These are phyloP conservation scores for Microsporum ferrugineum DNA, from an alignment of 2,329 filamentous ascomycete species.

Conservation along the genomic window DNA sequence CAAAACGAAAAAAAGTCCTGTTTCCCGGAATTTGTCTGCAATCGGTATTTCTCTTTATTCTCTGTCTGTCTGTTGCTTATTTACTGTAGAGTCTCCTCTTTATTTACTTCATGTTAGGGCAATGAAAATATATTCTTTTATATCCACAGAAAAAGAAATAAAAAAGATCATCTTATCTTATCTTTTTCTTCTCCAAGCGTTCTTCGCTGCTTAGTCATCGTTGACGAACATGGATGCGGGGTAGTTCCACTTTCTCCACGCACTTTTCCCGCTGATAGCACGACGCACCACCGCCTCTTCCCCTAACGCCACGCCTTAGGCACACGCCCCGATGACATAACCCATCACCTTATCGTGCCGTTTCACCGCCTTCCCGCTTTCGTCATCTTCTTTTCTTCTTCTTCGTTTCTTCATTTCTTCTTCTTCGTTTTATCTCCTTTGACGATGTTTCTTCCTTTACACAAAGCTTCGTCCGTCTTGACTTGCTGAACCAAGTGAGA, in stretches of 20 bases:
- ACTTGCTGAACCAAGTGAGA: neutral
- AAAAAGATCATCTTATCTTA: neutral
- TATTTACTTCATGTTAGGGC: too few relatives aligned
- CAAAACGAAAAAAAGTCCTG: neutral
- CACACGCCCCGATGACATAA: neutral
- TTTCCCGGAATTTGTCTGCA: neutral
- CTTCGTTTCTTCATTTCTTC: slow-evolving; percentile 2
- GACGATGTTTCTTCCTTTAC: too few relatives aligned
- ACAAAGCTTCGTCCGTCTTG: neutral
- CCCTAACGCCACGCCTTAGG: neutral
- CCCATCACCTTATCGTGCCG: neutral
- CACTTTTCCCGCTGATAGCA: neutral
- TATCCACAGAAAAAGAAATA: too few relatives aligned
- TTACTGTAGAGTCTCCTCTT: neutral
- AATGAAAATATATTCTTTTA: too few relatives aligned
- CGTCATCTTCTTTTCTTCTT: slow-evolving; percentile 9
- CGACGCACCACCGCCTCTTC: neutral
- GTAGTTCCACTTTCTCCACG: neutral
- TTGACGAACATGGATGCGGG: neutral
- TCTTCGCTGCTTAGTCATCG: slow-evolving; percentile 2
- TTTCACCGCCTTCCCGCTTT: slow-evolving; percentile 2
- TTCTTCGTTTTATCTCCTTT: neutral
- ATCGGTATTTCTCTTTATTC: neutral
- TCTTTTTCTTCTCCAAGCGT: neutral
- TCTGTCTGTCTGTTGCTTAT: neutral